A percentile compares a stretch with the other conserved stretches of the same genome.
Evolutionary conservation across 2,329 filamentous ascomycete species (phyloP).

Genomic region (Trichoderma pleuroti): DNA sequence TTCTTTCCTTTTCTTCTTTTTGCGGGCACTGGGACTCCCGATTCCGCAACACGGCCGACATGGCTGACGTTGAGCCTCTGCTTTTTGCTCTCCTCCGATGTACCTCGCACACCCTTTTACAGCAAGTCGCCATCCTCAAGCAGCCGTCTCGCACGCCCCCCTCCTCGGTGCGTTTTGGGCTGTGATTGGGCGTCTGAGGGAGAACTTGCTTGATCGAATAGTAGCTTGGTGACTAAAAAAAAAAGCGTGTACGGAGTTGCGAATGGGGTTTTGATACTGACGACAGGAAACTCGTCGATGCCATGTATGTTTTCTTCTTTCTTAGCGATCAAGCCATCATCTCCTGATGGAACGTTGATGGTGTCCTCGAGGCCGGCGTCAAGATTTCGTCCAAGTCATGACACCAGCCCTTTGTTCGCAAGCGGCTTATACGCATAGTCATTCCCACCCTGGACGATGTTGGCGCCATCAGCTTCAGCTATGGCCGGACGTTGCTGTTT

Average conservation of each 20-base stretch:
- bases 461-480: not conserved
- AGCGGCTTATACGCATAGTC: not conserved
- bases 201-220: not conserved
- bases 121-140: not conserved
- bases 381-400: not conserved
- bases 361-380: not conserved
- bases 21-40: not conserved
- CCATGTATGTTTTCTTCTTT: not conserved
- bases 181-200: not conserved
- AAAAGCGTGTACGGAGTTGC: not conserved
- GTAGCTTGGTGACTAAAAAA: not conserved
- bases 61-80: not conserved
- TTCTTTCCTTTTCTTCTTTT: not conserved
- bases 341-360: not conserved
- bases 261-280: not conserved
- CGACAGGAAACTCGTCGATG: not conserved
- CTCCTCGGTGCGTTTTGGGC: not conserved
- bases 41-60: not conserved
- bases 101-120: slow-evolving; percentile 1
- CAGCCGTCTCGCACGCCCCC: not conserved
- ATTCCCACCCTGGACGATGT: not conserved
- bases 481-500: not conserved
- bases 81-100: not conserved
- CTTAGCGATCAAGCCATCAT: not conserved
- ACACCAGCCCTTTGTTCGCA: not conserved